Conservation (phyloP, 2,329 filamentous ascomycete genomes). For the Aspergillus fumigatus region DNA sequence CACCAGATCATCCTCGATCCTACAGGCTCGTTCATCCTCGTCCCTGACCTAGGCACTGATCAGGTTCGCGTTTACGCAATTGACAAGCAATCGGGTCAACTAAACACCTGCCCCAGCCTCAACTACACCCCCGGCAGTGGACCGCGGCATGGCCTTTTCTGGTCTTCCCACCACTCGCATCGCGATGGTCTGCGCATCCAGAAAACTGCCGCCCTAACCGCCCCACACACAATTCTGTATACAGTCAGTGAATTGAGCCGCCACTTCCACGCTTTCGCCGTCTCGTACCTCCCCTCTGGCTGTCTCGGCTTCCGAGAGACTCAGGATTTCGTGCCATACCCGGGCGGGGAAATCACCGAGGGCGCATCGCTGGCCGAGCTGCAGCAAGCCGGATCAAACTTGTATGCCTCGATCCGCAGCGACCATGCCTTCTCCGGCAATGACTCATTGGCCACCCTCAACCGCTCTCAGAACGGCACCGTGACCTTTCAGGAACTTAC, state of each 20-base stretch:
- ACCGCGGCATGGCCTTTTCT: constrained; percentile 63
- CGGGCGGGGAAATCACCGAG: constrained; percentile 20
- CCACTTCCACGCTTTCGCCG: constrained; percentile 46
- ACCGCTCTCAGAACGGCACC: constrained; percentile 55
- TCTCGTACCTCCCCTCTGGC: constrained; percentile 24
- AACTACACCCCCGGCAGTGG: constrained; percentile 51
- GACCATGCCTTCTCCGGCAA: constrained; percentile 24
- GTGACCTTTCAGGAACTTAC: constrained; percentile 54
- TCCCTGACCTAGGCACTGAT: constrained; percentile 64
- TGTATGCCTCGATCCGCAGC: constrained; percentile 32
- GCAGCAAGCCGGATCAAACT: constrained; percentile 11
- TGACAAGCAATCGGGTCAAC: constrained; percentile 40
- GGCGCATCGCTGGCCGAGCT: constrained; percentile 27
- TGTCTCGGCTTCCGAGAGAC: constrained; percentile 24
- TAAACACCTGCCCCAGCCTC: constrained; percentile 43
- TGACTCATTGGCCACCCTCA: constrained; percentile 29
- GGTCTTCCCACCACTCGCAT: constrained; percentile 15
- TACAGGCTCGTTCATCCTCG: constrained; percentile 57
- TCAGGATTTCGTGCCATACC: constrained; percentile 24
- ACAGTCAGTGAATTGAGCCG: constrained; percentile 58
- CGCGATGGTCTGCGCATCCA: background rate
- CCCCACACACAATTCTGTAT: constrained; percentile 26
- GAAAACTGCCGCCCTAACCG: constrained; percentile 3
- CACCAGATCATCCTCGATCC: constrained; percentile 64
- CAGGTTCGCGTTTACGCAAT: constrained; percentile 57